Evolutionary conservation across 768 basidiomycete species (phyloP).

Genomic region (Cubamyces sp.): DNA sequence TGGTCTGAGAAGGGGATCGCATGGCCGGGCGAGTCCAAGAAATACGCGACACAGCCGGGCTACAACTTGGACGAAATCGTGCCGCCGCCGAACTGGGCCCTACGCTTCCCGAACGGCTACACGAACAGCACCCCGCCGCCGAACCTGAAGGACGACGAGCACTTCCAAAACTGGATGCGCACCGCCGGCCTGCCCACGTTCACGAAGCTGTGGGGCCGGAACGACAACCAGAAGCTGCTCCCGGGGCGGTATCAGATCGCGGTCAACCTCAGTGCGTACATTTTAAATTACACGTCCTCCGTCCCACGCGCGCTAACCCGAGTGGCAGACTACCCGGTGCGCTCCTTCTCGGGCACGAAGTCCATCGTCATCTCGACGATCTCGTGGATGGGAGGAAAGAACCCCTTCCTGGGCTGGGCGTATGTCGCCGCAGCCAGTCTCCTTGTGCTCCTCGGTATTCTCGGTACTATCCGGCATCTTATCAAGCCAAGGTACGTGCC

Average conservation of each 20-base stretch:
- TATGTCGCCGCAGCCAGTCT: slow-evolving; percentile 89
- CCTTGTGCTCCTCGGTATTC: slow-evolving; percentile 85
- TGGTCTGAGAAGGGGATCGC: slow-evolving; percentile 85
- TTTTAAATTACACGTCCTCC: neutral
- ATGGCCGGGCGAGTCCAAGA: slow-evolving; percentile 95
- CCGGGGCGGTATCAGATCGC: slow-evolving; percentile 77
- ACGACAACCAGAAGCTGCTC: slow-evolving; percentile 73
- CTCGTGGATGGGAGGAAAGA: slow-evolving; percentile 98
- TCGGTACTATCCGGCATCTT: slow-evolving; percentile 89
- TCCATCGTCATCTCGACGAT: slow-evolving; percentile 97
- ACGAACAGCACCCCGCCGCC: slow-evolving; percentile 66
- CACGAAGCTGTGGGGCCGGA: slow-evolving; percentile 91
- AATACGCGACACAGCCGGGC: slow-evolving; percentile 70
- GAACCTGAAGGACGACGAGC: slow-evolving; percentile 76
- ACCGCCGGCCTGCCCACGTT: slow-evolving; percentile 97
- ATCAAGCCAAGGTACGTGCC: slow-evolving; percentile 81
- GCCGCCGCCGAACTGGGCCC: slow-evolving; percentile 93
- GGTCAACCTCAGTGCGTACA: slow-evolving; percentile 77
- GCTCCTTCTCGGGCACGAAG: slow-evolving; percentile 91
- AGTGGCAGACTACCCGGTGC: slow-evolving; percentile 87
- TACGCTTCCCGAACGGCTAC: slow-evolving; percentile 76
- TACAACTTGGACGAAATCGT: slow-evolving; percentile 71
- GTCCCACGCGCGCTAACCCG: slow-evolving; percentile 5
- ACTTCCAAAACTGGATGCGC: slow-evolving; percentile 99
- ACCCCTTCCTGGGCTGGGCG: slow-evolving; percentile 98